Evolutionary conservation across 164 flowering plant species (phyloP).

Genomic region (Macadamia integrifolia): DNA sequence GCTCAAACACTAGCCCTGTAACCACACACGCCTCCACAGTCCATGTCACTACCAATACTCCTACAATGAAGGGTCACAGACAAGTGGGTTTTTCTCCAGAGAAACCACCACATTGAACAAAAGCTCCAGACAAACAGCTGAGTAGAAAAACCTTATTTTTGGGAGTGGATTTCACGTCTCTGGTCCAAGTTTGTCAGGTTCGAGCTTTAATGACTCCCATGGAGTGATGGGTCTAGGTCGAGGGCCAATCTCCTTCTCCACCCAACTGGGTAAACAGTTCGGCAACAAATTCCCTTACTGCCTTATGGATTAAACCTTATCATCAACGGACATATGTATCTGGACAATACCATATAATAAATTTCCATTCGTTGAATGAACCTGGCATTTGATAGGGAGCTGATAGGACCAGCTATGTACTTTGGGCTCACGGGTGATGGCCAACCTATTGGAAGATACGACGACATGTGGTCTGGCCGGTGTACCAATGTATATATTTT

Average conservation of each 20-base stretch:
- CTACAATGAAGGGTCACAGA: conserved; percentile 58
- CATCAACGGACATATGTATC: too few species aligned
- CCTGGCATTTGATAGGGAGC: conserved; percentile 14
- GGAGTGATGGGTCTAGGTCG: conserved; percentile 85
- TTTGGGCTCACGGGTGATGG: conserved; percentile 20
- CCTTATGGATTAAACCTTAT: conserved; percentile 62
- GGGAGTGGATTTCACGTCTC: conserved; percentile 65
- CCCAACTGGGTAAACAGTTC: too few species aligned
- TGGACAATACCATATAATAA: too few species aligned
- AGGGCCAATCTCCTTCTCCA: conserved; percentile 64
- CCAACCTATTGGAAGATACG: conserved; percentile 8
- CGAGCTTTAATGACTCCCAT: conserved; percentile 52
- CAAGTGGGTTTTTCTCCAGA: too few species aligned
- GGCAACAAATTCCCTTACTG: conserved; percentile 74
- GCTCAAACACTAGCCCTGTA: conserved; percentile 27
- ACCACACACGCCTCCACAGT: conserved; percentile 51
- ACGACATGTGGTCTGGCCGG: conserved; percentile 11
- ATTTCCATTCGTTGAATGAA: conserved; percentile 48
- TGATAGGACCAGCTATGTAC: conserved; percentile 18
- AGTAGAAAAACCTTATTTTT: conserved; percentile 31
- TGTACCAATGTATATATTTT: conserved; percentile 11
- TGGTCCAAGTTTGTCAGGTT: conserved; percentile 48
- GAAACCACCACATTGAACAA: conserved; percentile 49
- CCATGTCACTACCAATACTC: conserved; percentile 57
- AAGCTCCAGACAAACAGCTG: conserved; percentile 25